phyloP scores from a whole-genome alignment of 2,329 filamentous ascomycete genomes.

The Huntiella bhutanensis region DNA sequence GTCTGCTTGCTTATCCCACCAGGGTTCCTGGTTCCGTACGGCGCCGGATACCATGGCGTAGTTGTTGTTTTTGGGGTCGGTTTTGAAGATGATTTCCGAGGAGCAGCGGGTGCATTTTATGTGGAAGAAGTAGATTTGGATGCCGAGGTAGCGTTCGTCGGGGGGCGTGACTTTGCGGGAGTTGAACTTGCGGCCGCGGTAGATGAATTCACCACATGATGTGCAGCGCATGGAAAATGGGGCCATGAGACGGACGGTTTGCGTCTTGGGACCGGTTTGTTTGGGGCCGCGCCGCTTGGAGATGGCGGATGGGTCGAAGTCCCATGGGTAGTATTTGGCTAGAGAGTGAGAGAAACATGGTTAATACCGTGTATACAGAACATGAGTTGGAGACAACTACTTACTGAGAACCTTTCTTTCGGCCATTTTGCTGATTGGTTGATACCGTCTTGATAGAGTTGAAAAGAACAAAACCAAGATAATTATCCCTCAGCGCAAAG shows the following conservation, averaged over 20 bases:
- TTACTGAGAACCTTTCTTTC: slow-evolving; percentile 59
- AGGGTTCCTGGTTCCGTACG: slow-evolving; percentile 83
- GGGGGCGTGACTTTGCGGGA: slow-evolving; percentile 77
- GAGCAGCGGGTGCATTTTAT: slow-evolving; percentile 76
- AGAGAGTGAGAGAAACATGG: slow-evolving; percentile 13
- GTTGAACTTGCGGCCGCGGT: slow-evolving; percentile 91
- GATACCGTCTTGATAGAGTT: background rate
- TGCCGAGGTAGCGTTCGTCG: slow-evolving; percentile 73
- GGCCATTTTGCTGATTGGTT: slow-evolving; percentile 37
- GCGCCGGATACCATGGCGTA: slow-evolving; percentile 68
- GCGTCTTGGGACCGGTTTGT: slow-evolving; percentile 56
- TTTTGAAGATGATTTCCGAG: slow-evolving; percentile 79
- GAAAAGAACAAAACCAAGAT: background rate
- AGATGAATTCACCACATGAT: slow-evolving; percentile 56
- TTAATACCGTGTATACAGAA: slow-evolving; percentile 1
- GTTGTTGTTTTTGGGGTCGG: slow-evolving; percentile 88
- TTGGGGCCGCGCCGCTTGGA: slow-evolving; percentile 51
- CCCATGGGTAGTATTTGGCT: slow-evolving; percentile 44
- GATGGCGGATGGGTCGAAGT: slow-evolving; percentile 81
- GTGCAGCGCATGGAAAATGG: slow-evolving; percentile 26
- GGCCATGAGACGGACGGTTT: slow-evolving; percentile 72
- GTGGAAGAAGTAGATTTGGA: slow-evolving; percentile 65
- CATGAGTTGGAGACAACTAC: slow-evolving; percentile 11
- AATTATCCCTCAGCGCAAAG: no score
- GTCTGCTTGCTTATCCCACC: slow-evolving; percentile 44